Evolutionary conservation across 106 monocot genomes (phyloP), one percentile per base, ranked within the genome.

Genomic region (Amphibolis antarctica): DNA sequence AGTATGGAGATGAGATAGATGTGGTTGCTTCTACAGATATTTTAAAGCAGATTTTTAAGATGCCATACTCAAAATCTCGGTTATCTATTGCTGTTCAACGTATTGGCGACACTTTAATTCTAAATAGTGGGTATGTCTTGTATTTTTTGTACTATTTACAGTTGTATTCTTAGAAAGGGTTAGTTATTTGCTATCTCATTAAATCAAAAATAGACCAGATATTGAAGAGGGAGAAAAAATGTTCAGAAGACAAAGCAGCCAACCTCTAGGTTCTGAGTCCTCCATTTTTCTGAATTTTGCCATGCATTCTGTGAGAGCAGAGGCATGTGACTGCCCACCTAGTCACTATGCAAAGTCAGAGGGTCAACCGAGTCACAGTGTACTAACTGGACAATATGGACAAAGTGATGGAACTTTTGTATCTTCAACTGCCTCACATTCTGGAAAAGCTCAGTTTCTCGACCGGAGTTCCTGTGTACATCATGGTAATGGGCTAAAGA

Each of bases 271-370:
- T 28, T 72, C 79, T 22, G 72, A 86, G 65, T 77, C 83, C 66
- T 94, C 94, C 27, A 86, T 90, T 20, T 90, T 96, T 55, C 67
- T 84, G 49, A 96, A 96, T 66, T 96, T 96, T 55, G 96, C 96
- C 15, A 90, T 84, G 90, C 96, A 96, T 46, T 96, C 96, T 19
- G 96, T 96, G 28, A 75, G 96, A 86, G 86, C 89, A 29, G 96
- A 96, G 77, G 96, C 96, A 67, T 96, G 96, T 74, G 96, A 96
- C 72, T 96, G 96, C 53, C 96, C 96, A 22, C 90, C 96, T 31
- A 68, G 73, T 82, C 75, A 86, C 62, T 31, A 77, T 29, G 73
- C 86, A 57, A 59, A 74, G 55, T 42, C 71, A 46, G 67, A 64
- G 53, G 66, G 77, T 28, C 55, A 75, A 69, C 63, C 75, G 69